phyloP scores from a whole-genome alignment of 164 flowering plant genomes.

The Chimonanthus salicifolius region DNA sequence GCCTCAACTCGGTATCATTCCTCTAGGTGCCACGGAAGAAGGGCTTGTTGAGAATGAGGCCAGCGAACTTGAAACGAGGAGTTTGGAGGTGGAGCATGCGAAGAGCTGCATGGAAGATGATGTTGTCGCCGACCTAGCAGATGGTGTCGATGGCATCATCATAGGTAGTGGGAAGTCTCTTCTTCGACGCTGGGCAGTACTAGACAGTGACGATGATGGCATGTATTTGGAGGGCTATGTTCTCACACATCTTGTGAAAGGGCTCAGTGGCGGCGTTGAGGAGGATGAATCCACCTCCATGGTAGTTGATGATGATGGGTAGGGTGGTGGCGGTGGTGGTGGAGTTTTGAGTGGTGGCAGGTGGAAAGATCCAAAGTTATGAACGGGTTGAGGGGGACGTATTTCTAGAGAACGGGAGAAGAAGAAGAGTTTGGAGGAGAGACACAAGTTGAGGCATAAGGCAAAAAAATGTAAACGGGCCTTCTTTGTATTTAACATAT shows the following conservation, averaged over 20 bases:
- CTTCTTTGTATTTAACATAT: too few species aligned
- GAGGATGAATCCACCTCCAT: slow-evolving; percentile 50
- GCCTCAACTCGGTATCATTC: slow-evolving; percentile 30
- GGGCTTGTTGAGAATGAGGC: background rate
- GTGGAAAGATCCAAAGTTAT: slow-evolving; percentile 33
- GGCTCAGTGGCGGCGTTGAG: slow-evolving; percentile 14
- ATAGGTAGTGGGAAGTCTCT: slow-evolving; percentile 52
- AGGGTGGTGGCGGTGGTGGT: slow-evolving; percentile 22
- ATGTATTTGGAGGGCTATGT: slow-evolving; percentile 16
- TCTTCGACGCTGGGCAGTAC: slow-evolving; percentile 56
- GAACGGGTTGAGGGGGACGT: slow-evolving; percentile 17
- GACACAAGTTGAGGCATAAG: too few species aligned
- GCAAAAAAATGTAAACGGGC: too few species aligned
- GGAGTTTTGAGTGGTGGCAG: too few species aligned
- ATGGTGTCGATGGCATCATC: slow-evolving; percentile 48
- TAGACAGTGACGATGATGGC: slow-evolving; percentile 37
- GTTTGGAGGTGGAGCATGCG: slow-evolving; percentile 25
- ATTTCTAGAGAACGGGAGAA: slow-evolving; percentile 5
- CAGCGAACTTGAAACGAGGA: background rate
- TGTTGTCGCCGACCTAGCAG: slow-evolving; percentile 49
- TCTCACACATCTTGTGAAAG: slow-evolving; percentile 24
- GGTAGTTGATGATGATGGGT: slow-evolving; percentile 39
- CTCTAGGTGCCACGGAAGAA: slow-evolving; percentile 21
- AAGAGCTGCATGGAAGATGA: slow-evolving; percentile 43
- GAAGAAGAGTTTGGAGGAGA: background rate